These are phyloP conservation scores for Apophysomyces elegans DNA, from an alignment of 371 early-diverging fungal genomes.

Conservation along the genomic window DNA sequence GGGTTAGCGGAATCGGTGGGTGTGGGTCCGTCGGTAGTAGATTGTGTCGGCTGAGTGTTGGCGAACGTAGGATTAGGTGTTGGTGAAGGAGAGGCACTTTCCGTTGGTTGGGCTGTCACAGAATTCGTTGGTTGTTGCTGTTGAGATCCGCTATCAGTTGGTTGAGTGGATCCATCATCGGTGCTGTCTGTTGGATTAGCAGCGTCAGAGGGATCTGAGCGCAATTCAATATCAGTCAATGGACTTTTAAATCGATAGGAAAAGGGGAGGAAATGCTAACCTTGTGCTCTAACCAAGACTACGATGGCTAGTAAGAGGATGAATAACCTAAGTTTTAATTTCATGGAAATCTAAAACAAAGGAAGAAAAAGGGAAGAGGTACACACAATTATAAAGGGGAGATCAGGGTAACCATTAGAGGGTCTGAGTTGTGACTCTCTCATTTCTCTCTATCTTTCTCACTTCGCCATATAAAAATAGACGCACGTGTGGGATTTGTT, in stretches of 20 bases:
- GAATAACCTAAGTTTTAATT: not conserved
- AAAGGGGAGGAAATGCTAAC: slow-evolving; percentile 10
- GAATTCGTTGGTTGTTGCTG: not conserved
- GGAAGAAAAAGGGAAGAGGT: not conserved
- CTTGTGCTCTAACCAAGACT: not conserved
- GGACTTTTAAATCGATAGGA: not conserved
- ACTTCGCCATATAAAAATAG: not conserved
- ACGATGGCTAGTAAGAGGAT: slow-evolving; percentile 1
- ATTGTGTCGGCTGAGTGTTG: not conserved
- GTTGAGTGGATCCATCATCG: not conserved
- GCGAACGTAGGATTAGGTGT: not conserved
- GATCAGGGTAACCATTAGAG: slow-evolving; percentile 4
- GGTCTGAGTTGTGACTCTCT: slow-evolving; percentile 7
- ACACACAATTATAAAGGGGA: not conserved
- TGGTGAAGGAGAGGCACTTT: not conserved
- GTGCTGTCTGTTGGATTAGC: not conserved
- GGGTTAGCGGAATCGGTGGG: not conserved
- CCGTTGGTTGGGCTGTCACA: not conserved
- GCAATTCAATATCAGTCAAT: not conserved
- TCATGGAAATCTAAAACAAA: slow-evolving; percentile 3
- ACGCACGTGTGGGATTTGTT: slow-evolving; percentile 2
- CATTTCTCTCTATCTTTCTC: not conserved
- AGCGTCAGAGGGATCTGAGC: not conserved
- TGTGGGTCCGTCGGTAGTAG: slow-evolving; percentile 3
- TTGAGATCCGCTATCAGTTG: not conserved